Evolutionary conservation across 495 filamentous ascomycete species (phyloP), one percentile per base, ranked within the genome.

Genomic region (Ascodesmis nigricans): DNA sequence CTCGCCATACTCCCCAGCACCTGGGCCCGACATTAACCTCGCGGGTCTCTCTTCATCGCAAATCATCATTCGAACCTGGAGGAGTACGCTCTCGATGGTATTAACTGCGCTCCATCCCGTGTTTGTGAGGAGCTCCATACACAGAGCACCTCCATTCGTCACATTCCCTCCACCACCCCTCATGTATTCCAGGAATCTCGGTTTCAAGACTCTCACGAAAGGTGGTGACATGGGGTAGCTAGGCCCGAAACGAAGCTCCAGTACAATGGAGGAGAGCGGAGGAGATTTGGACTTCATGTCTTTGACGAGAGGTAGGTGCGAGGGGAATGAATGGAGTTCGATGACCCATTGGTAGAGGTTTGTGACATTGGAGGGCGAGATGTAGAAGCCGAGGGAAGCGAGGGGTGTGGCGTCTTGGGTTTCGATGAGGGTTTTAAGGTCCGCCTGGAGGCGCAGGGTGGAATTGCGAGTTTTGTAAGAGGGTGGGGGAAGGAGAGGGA

Each of bases 291-390:
- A 33, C 46, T 73, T 73, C 64, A 93, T 75, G 51, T 92, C 83
- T 21, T 63, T 45, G 0, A 76, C 75, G 2, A 93, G 59, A 0
- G 75, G 79, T 1, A 84, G 58, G 1, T 49, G 38, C 0, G 58
- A 45, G 8, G 81, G 72, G 45, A 93, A 91, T 31, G 70, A 77
- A 52, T 93, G 83, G 0, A 93, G 55, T 50, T 92, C 77, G 2
- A 91, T 71, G 42, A 91, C 82, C 81, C 82, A 91, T 52, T 91
- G 83, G 49, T 82, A 93, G 24, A 84, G 58, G 47, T 83, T 92
- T 4, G 52, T 55, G 36, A 71, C 54, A 7, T 61, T 49, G 8
- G 59, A 55, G 3, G 55, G 54, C 17, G 40, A 49, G 38, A 91
- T 68, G 50, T 80, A 83, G 78, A 82, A 93, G 10, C 83, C 83